phyloP scores from a whole-genome alignment of 768 basidiomycete genomes.

The Suillus lakei region DNA sequence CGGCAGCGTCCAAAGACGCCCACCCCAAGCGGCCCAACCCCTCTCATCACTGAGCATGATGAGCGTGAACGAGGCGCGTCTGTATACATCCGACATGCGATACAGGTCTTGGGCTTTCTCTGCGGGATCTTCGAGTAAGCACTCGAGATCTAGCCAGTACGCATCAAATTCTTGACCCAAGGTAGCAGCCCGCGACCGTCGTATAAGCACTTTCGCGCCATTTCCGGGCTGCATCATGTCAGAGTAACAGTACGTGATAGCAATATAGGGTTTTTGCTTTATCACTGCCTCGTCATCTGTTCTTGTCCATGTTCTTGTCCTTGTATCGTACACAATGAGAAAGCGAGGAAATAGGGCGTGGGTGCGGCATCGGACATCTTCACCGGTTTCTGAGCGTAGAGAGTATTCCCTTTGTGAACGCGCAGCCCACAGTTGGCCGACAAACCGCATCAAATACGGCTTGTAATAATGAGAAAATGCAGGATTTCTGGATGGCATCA shows the following conservation, averaged over 20 bases:
- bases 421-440: too few species aligned
- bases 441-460: conserved; percentile 21
- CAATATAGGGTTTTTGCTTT: conserved; percentile 19
- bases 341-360: too few species aligned
- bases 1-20: conserved; percentile 29
- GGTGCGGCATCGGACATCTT: too few species aligned
- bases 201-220: not conserved
- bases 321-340: conserved; percentile 18
- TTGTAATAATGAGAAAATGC: conserved; percentile 16
- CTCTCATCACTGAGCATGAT: conserved; percentile 19
- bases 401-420: too few species aligned
- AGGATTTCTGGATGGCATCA: conserved; percentile 10
- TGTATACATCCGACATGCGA: conserved; percentile 28
- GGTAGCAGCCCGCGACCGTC: conserved; percentile 7
- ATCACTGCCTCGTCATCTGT: conserved; percentile 8
- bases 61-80: conserved; percentile 24
- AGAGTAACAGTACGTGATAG: conserved; percentile 22
- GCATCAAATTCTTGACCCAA: conserved; percentile 10
- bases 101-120: conserved; percentile 25
- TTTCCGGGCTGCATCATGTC: conserved; percentile 13
- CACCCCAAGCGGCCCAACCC: conserved; percentile 21
- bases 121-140: conserved; percentile 1
- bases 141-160: conserved; percentile 27
- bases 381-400: too few species aligned
- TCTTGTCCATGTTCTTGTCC: conserved; percentile 7